Base-by-base conservation (phyloP, 1,284 basidiomycete genomes). In the Boletellus dicymbophilus region DNA sequence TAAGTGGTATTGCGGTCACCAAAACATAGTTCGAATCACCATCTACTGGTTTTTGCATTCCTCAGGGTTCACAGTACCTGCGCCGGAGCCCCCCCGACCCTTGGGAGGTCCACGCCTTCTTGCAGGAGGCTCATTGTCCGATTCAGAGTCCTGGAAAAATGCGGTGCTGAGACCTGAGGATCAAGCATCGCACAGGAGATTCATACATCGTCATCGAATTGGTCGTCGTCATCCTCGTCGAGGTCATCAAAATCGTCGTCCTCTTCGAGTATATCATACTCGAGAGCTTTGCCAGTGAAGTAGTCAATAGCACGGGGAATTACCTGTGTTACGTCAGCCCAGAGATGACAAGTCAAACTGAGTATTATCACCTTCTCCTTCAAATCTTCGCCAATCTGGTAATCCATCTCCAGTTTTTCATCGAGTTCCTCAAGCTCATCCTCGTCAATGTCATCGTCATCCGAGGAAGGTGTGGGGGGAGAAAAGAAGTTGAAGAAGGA, bases 401-500 rank as follows among this genome's bases (percentile, higher is more conserved):
- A 98, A 75, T 99, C 96, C 58, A 95, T 79, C 78, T 98, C 96
- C 46, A 99, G 82, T 66, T 92, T 89, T 70, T 90, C 89, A 70
- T 98, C 95, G 49, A 98, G 80, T 56, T 93, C 92, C 54, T 92
- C 90, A 1, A 95, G 79, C 43, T 93, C 91, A 0, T 92, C 91
- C n/a, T 90, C 90, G 0, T 90, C 89, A 22, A 89, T 73, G 15
- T 92, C 90, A 6, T 82, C 88, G n/a, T 76, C 80, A 26, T 88
- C 83, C 9, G 78, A 71, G 13, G 90, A 87, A 13, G 89, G 87
- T 36, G 76, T 69, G n/a, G 93, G 95, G 9, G 95, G 95, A 50
- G 77, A 77, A 82, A 98, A 98, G 76, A 97, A 98, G 81, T 94
- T 94, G 87, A 98, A 98, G 82, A 98, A 97, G 13, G 94, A 96